Evolutionary conservation across 2,329 filamentous ascomycete species (phyloP).

Genomic region (Hypomyces perniciosus): DNA sequence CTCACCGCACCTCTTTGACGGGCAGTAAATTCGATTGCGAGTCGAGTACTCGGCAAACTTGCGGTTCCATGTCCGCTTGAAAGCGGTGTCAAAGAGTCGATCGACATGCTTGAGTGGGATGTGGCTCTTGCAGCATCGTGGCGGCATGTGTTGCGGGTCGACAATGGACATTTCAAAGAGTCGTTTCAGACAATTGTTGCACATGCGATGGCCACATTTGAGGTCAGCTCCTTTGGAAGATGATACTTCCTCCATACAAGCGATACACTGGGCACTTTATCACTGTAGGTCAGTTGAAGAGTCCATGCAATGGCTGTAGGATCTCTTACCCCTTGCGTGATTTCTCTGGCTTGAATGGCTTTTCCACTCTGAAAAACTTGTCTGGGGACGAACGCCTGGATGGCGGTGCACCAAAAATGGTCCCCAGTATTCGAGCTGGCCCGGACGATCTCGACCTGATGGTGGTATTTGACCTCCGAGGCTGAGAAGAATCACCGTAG

Average conservation of each 20-base stretch:
- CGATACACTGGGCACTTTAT: constrained; percentile 62
- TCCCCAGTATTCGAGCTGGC: constrained; percentile 1
- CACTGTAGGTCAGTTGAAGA: constrained; percentile 14
- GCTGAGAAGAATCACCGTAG: constrained; percentile 9
- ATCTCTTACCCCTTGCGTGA: constrained; percentile 16
- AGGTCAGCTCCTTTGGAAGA: constrained; percentile 61
- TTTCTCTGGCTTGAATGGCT: constrained; percentile 16
- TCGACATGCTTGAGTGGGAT: constrained; percentile 75
- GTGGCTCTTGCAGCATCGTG: constrained; percentile 68
- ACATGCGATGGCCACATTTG: constrained; percentile 76
- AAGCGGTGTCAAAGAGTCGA: constrained; percentile 62
- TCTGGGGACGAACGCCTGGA: constrained; percentile 11
- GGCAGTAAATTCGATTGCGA: constrained; percentile 72
- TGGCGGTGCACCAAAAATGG: constrained; percentile 3
- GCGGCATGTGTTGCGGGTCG: constrained; percentile 78
- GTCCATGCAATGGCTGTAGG: background rate
- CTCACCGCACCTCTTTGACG: constrained; percentile 63
- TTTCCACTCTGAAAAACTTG: constrained; percentile 22
- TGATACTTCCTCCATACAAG: constrained; percentile 65
- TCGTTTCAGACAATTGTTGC: constrained; percentile 66
- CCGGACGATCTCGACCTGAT: constrained; percentile 13
- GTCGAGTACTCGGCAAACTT: constrained; percentile 74
- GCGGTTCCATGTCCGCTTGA: constrained; percentile 75
- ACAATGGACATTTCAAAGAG: constrained; percentile 69
- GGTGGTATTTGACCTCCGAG: constrained; percentile 14